Percentiles rank a stretch among this genome's conserved stretches.
Conservation (phyloP, 2,329 filamentous ascomycete species). For the Coniochaeta sp. region DNA sequence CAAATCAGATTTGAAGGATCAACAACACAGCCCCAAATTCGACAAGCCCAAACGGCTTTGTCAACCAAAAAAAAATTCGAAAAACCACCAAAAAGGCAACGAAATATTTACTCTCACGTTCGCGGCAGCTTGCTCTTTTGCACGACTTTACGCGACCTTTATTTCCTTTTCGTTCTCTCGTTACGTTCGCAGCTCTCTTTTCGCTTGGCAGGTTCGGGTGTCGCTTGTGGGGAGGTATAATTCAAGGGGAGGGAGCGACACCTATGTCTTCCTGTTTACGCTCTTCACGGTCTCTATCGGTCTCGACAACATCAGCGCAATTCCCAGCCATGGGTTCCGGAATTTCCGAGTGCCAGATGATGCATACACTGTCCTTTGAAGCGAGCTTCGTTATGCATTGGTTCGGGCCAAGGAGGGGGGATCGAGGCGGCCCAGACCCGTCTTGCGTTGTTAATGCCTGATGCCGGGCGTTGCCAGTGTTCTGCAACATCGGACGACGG, state of each 20-base stretch:
- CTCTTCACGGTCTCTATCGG: background rate
- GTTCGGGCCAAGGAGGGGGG: background rate
- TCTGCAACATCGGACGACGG: no score
- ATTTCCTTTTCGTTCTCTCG: constrained; percentile 16
- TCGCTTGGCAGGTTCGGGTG: constrained; percentile 18
- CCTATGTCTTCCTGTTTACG: constrained; percentile 5
- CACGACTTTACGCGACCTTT: constrained; percentile 3
- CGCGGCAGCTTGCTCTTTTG: background rate
- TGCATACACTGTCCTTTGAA: background rate
- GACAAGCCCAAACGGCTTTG: no score
- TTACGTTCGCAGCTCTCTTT: no score
- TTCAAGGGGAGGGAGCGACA: constrained; percentile 23
- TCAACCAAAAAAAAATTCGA: no score
- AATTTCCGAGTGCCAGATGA: background rate
- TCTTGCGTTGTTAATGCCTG: no score
- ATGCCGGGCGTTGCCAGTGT: no score
- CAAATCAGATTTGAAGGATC: background rate
- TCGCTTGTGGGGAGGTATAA: constrained; percentile 31
- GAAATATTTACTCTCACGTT: background rate
- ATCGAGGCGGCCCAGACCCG: no score
- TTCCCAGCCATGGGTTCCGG: no score
- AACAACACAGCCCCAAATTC: constrained; percentile 10
- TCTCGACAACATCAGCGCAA: no score
- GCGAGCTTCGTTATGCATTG: background rate
- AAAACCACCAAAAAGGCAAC: no score